Evolutionary conservation across 1,284 basidiomycete genomes (phyloP).

Genomic region (Tranzscheliella williamsii): DNA sequence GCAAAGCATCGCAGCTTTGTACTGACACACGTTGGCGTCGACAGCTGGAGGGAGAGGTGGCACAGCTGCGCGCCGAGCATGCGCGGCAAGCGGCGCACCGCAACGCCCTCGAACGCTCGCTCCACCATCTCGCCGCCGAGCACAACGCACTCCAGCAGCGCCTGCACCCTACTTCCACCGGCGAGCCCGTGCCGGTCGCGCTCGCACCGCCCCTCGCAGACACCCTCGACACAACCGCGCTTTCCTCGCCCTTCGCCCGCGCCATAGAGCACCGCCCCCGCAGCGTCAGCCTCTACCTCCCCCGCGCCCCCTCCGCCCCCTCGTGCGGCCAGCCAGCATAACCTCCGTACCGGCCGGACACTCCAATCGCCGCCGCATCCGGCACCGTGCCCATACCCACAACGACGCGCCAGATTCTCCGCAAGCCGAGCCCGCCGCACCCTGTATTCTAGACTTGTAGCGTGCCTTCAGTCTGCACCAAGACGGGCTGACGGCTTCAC

Average conservation of each 20-base stretch:
- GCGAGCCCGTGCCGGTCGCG: background rate
- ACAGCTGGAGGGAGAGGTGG: constrained; percentile 19
- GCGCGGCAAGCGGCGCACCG: constrained; percentile 2
- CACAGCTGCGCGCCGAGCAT: constrained; percentile 1
- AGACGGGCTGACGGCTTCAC: too few species aligned
- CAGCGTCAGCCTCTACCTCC: background rate
- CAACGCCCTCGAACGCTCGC: constrained; percentile 12
- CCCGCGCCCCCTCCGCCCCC: too few species aligned
- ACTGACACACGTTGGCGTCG: background rate
- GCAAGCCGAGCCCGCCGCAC: too few species aligned
- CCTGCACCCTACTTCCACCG: background rate
- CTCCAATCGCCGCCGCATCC: too few species aligned
- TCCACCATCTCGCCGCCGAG: constrained; percentile 13
- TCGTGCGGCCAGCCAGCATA: too few species aligned
- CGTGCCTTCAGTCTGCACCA: too few species aligned
- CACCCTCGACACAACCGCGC: background rate
- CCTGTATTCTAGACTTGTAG: too few species aligned
- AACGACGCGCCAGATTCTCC: too few species aligned
- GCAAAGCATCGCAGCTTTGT: too few species aligned
- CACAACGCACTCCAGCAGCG: constrained; percentile 2
- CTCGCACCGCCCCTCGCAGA: background rate
- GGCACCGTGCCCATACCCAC: too few species aligned
- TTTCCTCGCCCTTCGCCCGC: background rate
- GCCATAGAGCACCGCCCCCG: background rate
- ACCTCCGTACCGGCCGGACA: too few species aligned